These are phyloP conservation scores for Tubosaeta sp. DNA, from an alignment of 768 basidiomycete species.

Conservation along the genomic window DNA sequence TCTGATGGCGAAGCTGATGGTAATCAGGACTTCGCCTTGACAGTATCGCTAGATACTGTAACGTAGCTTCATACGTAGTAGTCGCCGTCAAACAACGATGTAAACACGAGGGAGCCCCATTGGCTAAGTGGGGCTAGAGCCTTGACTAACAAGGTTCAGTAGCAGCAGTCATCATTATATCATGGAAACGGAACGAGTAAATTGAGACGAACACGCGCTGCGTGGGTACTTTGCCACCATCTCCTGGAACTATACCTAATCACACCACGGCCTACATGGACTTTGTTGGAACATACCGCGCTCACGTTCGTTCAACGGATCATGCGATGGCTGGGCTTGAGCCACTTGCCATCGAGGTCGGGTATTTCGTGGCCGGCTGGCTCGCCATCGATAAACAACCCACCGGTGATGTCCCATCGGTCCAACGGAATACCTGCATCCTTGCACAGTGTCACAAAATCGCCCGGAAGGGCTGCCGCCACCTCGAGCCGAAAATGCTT, in stretches of 20 bases:
- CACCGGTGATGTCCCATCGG: constrained; percentile 36
- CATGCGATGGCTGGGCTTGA: constrained; percentile 16
- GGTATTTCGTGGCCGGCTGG: constrained; percentile 33
- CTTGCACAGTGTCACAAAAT: constrained; percentile 50
- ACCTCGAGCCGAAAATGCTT: constrained; percentile 52
- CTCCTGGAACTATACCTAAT: constrained; percentile 7
- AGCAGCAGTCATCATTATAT: constrained; percentile 14
- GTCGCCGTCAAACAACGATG: constrained; percentile 24
- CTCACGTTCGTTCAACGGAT: constrained; percentile 6
- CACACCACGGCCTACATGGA: neutral
- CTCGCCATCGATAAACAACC: constrained; percentile 44
- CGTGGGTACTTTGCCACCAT: neutral
- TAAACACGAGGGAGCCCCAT: constrained; percentile 27
- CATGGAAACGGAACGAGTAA: constrained; percentile 10
- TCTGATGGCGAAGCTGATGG: constrained; percentile 10
- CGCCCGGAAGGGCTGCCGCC: constrained; percentile 53
- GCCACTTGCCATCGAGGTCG: constrained; percentile 37
- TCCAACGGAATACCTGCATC: constrained; percentile 42
- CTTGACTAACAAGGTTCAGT: constrained; percentile 20
- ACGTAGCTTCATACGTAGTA: constrained; percentile 14
- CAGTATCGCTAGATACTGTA: constrained; percentile 15
- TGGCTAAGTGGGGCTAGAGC: constrained; percentile 18
- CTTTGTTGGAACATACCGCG: constrained; percentile 5
- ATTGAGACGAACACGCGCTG: constrained; percentile 18
- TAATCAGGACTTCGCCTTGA: constrained; percentile 8